Base-by-base conservation (phyloP, 371 early-diverging fungal genomes). In the Rhizopus stolonifer region DNA sequence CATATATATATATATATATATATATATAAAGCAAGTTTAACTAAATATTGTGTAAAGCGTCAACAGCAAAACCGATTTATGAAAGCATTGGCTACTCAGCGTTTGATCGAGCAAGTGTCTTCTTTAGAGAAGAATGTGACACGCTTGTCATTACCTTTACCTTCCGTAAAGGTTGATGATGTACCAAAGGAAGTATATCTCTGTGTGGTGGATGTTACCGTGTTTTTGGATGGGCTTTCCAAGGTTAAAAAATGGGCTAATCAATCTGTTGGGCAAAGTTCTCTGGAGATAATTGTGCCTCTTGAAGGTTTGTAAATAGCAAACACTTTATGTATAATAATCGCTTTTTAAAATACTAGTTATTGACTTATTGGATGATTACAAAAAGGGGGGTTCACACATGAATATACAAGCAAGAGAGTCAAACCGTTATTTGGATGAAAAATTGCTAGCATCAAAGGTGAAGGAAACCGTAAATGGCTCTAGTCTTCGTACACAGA, bases 371-470 rank as follows among this genome's bases (percentile, higher is more conserved):
- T 70, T 91, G 24, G 91, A 91, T 64, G 39, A 54, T n/a, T 60
- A 85, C 50, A 91, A 91, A 54, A 86, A 87, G 60, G 89, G 88
- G 0, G 69, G 65, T 0, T 79, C 78, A 17, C 73, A 74, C 44
- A 79, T 73, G 58, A 87, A 85, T 54, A 72, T 75, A 21, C 78
- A 81, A 39, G 85, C 89, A 0, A 71, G 91, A 45, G 89, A 89
- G 52, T 88, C 88, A 3, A 91, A 85, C 52, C 82, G 91, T 15
- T 91, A 79, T 55, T 64, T 91, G 48, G 91, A 91, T 60, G 82
- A 88, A 22, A 61, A 72, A 38, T 42, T 82, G 26, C 34, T 34
- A 3, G 52, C 45, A 52, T 58, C 26, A 25, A 52, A 44, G 4
- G 44, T 25, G 3, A 50, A 56, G 21, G 54, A 52, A 11, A 34